A percentile compares a stretch with the other conserved stretches of the same genome.
These are phyloP conservation scores for Xylariaceae sp. DNA, from an alignment of 2,329 filamentous ascomycete species.

Conservation along the genomic window DNA sequence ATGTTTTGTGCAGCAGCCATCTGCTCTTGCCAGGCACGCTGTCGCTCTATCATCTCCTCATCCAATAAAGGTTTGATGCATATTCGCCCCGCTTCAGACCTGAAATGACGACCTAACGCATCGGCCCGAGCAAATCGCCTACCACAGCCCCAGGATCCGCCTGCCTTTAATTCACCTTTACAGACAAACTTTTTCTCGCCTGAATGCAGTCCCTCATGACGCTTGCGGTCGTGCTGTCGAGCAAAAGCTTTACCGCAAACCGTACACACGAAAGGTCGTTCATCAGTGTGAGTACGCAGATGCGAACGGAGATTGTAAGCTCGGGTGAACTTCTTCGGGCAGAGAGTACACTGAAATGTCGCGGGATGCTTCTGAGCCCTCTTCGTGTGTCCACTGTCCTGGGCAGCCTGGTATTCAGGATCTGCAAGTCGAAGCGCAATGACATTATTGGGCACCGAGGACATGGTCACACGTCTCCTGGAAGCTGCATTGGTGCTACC, in stretches of 20 bases:
- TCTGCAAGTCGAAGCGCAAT: slow-evolving; percentile 89
- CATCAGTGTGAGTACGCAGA: slow-evolving; percentile 91
- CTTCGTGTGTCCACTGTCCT: slow-evolving; percentile 58
- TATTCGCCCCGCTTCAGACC: slow-evolving; percentile 88
- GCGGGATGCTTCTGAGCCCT: slow-evolving; percentile 96
- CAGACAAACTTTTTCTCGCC: slow-evolving; percentile 99
- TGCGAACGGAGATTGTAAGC: slow-evolving; percentile 96
- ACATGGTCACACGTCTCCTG: slow-evolving; percentile 57
- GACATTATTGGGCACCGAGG: slow-evolving; percentile 55
- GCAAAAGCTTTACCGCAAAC: slow-evolving; percentile 97
- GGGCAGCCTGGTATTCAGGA: slow-evolving; percentile 69
- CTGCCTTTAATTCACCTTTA: slow-evolving; percentile 78
- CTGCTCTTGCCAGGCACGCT: slow-evolving; percentile 68
- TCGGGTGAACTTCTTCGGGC: slow-evolving; percentile 91
- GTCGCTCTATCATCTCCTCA: slow-evolving; percentile 80
- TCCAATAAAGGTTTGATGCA: slow-evolving; percentile 97
- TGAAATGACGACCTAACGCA: slow-evolving; percentile 88
- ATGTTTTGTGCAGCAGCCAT: slow-evolving; percentile 50
- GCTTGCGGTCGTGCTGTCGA: slow-evolving; percentile 92
- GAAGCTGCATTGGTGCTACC: slow-evolving; percentile 41
- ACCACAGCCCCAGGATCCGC: slow-evolving; percentile 86
- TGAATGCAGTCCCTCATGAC: slow-evolving; percentile 91
- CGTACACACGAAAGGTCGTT: slow-evolving; percentile 93
- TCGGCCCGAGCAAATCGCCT: slow-evolving; percentile 91
- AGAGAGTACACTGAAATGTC: slow-evolving; percentile 90